These are phyloP conservation scores for Lipomyces chichibuensis DNA, from an alignment of 805 yeast species.

Conservation along the genomic window DNA sequence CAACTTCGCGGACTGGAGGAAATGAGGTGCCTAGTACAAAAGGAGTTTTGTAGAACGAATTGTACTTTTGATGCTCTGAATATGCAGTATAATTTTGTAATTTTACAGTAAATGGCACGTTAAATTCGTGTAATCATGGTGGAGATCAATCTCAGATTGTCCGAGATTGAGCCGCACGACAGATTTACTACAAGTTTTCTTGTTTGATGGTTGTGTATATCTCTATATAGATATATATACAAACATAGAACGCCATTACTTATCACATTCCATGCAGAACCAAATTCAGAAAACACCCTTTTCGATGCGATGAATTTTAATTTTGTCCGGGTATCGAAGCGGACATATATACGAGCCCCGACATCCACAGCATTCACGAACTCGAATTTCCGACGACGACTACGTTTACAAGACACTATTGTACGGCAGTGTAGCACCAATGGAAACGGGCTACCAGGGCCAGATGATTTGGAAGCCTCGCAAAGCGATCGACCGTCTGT, in stretches of 20 bases:
- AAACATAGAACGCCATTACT: background rate
- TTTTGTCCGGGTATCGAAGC: background rate
- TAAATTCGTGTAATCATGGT: too few relatives aligned
- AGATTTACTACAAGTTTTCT: background rate
- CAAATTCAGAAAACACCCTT: background rate
- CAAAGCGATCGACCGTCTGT: background rate
- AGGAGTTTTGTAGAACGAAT: conserved; percentile 64
- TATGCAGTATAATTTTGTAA: background rate
- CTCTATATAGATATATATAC: too few relatives aligned
- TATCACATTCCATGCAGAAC: background rate
- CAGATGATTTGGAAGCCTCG: background rate
- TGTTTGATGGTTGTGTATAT: background rate
- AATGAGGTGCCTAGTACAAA: conserved; percentile 95
- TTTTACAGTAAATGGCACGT: background rate
- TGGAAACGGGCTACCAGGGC: background rate
- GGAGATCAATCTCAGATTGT: too few relatives aligned
- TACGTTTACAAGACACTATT: background rate
- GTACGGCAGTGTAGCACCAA: background rate
- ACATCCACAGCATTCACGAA: background rate
- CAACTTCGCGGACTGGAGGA: conserved; percentile 73
- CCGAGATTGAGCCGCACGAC: background rate
- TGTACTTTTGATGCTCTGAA: background rate
- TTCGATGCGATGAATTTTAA: background rate
- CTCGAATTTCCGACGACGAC: background rate
- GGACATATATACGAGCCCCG: background rate